Evolutionary conservation across 2,329 filamentous ascomycete genomes (phyloP), one percentile per base, ranked within the genome.

Genomic region (Metarhizium robertsii): DNA sequence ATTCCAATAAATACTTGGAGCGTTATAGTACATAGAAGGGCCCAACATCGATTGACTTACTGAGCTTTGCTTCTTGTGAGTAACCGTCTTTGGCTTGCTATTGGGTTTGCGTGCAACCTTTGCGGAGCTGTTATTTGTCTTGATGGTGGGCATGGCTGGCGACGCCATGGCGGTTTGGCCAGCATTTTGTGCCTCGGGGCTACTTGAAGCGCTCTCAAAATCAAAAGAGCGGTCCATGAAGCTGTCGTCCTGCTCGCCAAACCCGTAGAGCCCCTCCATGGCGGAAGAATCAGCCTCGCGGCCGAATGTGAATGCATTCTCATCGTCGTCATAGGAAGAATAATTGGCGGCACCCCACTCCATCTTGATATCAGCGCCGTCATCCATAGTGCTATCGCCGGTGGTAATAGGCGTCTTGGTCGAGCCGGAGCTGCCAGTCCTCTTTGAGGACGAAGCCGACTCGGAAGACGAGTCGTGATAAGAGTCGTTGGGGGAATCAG

Each of bases 161-260:
- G 75, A 78, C 8, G 73, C 69, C 59, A 76, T 73, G 54, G 71
- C 65, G 10, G 59, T 53, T 40, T 59, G 65, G 14, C 56, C 58
- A 11, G 56, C 60, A 38, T 59, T 62, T 14, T 63, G 50, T 8
- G 69, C 71, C 55, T 73, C 76, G 6, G 83, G 80, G 58, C 80
- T 86, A 61, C 76, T 82, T 2, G 79, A 77, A 8, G 78, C 77
- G 61, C 79, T 81, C 16, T 79, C 77, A 63, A 85, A 84, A 60
- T 83, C 78, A 61, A 84, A 81, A 50, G 74, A 70, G 49, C 71
- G 70, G 53, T 77, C 71, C 71, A 79, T 75, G 53, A 73, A 73
- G 60, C 72, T 71, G 57, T 77, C 75, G 55, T 69, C 67, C 18
- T 67, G 61, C n/a, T 68, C 64, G 34, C 60, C 57, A 55, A 71